These are phyloP conservation scores for Neoboletus magnificus DNA, from an alignment of 768 basidiomycete genomes.

Conservation along the genomic window DNA sequence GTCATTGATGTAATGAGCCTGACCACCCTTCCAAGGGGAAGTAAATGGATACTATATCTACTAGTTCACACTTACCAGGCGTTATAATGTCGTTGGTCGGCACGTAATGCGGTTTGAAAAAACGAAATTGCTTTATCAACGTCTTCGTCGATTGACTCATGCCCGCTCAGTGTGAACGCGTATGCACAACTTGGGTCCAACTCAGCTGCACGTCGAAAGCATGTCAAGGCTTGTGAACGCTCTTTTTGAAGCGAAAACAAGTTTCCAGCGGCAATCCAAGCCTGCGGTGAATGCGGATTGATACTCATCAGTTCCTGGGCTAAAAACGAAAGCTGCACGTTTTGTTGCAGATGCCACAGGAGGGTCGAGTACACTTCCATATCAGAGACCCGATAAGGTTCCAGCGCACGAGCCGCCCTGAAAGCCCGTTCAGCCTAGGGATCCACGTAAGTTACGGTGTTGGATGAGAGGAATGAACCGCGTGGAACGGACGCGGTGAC, in stretches of 20 bases:
- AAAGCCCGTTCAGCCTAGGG: constrained; percentile 87
- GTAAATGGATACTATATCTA: background rate
- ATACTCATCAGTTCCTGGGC: constrained; percentile 90
- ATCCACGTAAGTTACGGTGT: constrained; percentile 17
- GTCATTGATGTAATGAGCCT: constrained; percentile 29
- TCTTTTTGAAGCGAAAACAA: constrained; percentile 94
- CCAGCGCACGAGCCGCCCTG: constrained; percentile 70
- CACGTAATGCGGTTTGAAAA: constrained; percentile 88
- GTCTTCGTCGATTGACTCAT: constrained; percentile 96
- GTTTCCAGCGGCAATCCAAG: constrained; percentile 98
- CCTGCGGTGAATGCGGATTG: constrained; percentile 75
- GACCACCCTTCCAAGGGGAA: background rate
- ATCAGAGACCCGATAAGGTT: constrained; percentile 87
- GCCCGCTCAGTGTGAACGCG: constrained; percentile 93
- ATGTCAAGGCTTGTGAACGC: constrained; percentile 86
- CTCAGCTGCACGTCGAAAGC: constrained; percentile 89
- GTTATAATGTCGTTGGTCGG: constrained; percentile 93
- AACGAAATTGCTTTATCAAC: constrained; percentile 87
- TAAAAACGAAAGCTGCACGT: constrained; percentile 83
- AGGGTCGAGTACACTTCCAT: constrained; percentile 97
- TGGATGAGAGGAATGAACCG: constrained; percentile 15
- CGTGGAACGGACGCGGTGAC: constrained; percentile 4
- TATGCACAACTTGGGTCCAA: constrained; percentile 90
- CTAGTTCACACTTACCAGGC: constrained; percentile 72
- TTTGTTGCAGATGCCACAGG: constrained; percentile 89